These are phyloP conservation scores for Umbilicus rupestris DNA, from an alignment of 164 flowering plant species.

Conservation along the genomic window DNA sequence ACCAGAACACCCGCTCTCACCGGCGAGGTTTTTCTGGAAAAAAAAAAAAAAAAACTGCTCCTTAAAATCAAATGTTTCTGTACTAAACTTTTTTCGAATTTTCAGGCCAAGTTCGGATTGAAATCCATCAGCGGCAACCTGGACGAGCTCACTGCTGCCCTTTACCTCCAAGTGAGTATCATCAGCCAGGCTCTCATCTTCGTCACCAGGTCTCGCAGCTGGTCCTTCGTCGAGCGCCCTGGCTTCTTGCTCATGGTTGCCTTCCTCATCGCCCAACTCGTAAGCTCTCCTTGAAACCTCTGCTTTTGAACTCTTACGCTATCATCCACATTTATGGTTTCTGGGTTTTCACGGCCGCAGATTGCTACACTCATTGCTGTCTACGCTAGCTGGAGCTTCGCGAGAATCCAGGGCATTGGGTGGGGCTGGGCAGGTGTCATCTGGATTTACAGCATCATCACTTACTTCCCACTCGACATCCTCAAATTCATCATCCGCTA, in stretches of 20 bases:
- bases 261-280: conserved; percentile 63
- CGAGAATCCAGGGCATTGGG: conserved; percentile 78
- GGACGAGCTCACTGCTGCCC: conserved; percentile 51
- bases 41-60: too few relatives aligned
- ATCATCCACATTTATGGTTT: too few relatives aligned
- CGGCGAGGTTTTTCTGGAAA: too few relatives aligned
- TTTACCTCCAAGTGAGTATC: conserved; percentile 85
- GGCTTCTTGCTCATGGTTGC: conserved; percentile 56
- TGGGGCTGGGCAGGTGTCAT: conserved; percentile 97
- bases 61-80: too few relatives aligned
- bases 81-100: neutral
- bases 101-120: conserved; percentile 45
- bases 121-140: conserved; percentile 24
- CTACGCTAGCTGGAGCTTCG: conserved; percentile 70
- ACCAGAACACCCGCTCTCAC: too few relatives aligned
- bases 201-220: conserved; percentile 77
- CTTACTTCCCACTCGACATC: conserved; percentile 71
- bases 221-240: conserved; percentile 80
- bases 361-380: conserved; percentile 79
- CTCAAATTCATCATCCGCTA: conserved; percentile 64
- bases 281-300: conserved; percentile 15
- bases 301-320: neutral
- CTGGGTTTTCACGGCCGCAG: conserved; percentile 21
- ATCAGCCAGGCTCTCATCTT: conserved; percentile 87
- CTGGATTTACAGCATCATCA: conserved; percentile 68